Percentiles rank a stretch among this genome's conserved stretches.
Evolutionary conservation across 352 stramenopile genomes (phyloP).

Genomic region (Thalassiosira hispida): DNA sequence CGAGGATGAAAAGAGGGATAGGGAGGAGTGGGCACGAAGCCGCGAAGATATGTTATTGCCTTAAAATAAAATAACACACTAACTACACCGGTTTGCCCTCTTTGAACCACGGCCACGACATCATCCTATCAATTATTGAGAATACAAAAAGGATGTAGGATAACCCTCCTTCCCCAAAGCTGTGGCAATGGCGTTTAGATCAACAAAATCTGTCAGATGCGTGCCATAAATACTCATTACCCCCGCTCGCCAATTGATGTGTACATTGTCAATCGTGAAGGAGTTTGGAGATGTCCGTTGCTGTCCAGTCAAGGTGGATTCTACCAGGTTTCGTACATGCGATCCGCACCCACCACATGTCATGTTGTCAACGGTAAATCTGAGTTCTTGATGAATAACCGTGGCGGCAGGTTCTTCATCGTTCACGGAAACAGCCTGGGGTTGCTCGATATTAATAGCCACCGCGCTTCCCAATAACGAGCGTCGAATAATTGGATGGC

Average conservation of each 20-base stretch:
- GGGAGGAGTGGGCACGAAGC: slow-evolving; percentile 35
- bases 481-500: slow-evolving; percentile 16
- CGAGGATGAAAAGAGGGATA: slow-evolving; percentile 34
- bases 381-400: slow-evolving; percentile 16
- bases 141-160: slow-evolving; percentile 27
- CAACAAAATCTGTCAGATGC: slow-evolving; percentile 3
- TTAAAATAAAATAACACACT: no score
- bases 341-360: slow-evolving; percentile 16
- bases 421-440: neutral
- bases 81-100: no score
- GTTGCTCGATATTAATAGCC: neutral
- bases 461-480: neutral
- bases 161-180: slow-evolving; percentile 15
- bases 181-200: neutral
- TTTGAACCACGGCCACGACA: no score
- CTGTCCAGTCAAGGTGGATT: neutral
- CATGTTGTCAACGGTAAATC: slow-evolving; percentile 24
- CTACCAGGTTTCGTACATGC: slow-evolving; percentile 18
- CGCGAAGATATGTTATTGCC: slow-evolving; percentile 5
- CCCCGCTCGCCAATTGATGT: slow-evolving; percentile 13
- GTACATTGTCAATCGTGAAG: slow-evolving; percentile 15
- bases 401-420: neutral
- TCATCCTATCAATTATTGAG: no score
- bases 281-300: neutral
- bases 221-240: slow-evolving; percentile 24